Base-by-base conservation (phyloP, 345 rosid species). In the Ricinus communis region DNA sequence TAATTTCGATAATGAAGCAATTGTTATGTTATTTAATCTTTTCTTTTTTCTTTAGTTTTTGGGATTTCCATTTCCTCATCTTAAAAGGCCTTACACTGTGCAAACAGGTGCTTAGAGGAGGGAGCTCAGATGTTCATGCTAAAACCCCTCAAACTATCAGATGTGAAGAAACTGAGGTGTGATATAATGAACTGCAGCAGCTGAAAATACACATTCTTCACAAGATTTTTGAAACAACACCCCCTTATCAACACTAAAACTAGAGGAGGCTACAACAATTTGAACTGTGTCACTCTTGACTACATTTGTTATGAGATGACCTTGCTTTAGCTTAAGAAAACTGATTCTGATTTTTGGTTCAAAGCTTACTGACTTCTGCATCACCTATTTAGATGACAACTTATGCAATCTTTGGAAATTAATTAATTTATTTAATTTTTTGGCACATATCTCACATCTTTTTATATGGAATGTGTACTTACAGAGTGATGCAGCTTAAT, bases 51-150 rank as follows among this genome's bases (percentile, higher is more conserved):
- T 33, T n/a, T n/a, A n/a, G n/a, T n/a, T n/a, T n/a, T n/a, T n/a
- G n/a, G n/a, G n/a, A n/a, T n/a, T n/a, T n/a, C n/a, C n/a, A n/a
- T n/a, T n/a, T n/a, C n/a, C n/a, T n/a, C n/a, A n/a, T n/a, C n/a
- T n/a, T n/a, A n/a, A n/a, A n/a, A n/a, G n/a, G n/a, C n/a, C n/a
- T n/a, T n/a, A n/a, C n/a, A n/a, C n/a, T n/a, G n/a, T 33, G 6
- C 12, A 8, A 16, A 21, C 78, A 88, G 93, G 77, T 93, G 98
- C 73, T 78, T 93, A 71, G 86, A 86, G 60, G 92, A 89, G 72
- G 98, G 98, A 53, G 97, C 98, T 16, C 87, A 93, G 50, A 88
- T 85, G 89, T 93, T 93, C 82, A 86, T 91, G 84, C 82, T 88
- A 71, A 93, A 93, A 87, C 98, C 97, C 0, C 77, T 91, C 64